Conservation (phyloP, 140 eudicot species). For the Flaveria floridana region DNA sequence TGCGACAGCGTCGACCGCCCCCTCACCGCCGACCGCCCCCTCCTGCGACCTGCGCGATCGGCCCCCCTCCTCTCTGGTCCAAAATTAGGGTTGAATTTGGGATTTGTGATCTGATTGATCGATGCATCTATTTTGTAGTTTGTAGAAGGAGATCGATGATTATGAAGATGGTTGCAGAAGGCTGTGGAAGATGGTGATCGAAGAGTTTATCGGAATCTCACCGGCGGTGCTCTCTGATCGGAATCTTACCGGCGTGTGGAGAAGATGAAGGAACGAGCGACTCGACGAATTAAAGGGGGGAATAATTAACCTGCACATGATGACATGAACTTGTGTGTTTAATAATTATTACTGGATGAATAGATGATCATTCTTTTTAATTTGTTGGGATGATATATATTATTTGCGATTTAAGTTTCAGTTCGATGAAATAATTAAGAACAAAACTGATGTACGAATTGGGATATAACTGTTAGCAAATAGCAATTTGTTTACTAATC, state of each 20-base stretch:
- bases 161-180: no score
- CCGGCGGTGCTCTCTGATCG: no score
- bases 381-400: not conserved
- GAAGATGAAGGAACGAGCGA: constrained; percentile 59
- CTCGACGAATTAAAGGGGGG: constrained; percentile 33
- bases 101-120: no score
- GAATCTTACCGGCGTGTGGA: constrained; percentile 38
- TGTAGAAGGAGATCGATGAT: no score
- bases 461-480: not conserved
- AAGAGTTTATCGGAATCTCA: no score
- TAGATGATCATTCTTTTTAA: constrained; percentile 21
- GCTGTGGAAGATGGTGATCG: no score
- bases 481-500: constrained; percentile 18
- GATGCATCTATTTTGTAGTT: no score
- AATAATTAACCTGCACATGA: constrained; percentile 1
- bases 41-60: no score
- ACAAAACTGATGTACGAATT: constrained; percentile 12
- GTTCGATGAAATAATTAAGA: not conserved
- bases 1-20: no score
- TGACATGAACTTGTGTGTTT: constrained; percentile 33
- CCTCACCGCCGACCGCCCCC: no score
- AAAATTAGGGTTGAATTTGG: no score
- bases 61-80: no score
- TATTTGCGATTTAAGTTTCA: not conserved
- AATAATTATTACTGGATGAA: not conserved